Evolutionary conservation across 2,329 filamentous ascomycete species (phyloP).

Genomic region (Phaeosphaeriaceae sp.): DNA sequence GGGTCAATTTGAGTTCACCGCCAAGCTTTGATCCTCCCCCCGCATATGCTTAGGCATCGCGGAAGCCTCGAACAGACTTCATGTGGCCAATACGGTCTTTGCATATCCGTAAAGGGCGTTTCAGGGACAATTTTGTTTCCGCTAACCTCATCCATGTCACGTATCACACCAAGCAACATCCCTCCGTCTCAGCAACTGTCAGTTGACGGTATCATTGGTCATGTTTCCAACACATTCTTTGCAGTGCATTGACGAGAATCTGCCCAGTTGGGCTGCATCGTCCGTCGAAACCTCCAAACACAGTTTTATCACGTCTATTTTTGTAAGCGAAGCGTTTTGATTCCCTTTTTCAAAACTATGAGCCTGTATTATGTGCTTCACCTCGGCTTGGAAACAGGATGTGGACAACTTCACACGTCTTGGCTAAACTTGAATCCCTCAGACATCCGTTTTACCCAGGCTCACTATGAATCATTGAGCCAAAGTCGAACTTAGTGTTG

Average conservation of each 20-base stretch:
- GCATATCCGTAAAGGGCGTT: neutral
- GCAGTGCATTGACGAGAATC: slow-evolving; percentile 4
- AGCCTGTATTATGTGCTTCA: slow-evolving; percentile 22
- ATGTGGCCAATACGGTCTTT: neutral
- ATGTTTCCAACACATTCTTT: slow-evolving; percentile 6
- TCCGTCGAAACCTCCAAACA: slow-evolving; percentile 25
- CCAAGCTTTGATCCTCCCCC: slow-evolving; percentile 32
- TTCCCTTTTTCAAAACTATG: neutral
- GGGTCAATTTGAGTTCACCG: slow-evolving; percentile 23
- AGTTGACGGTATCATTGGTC: slow-evolving; percentile 10
- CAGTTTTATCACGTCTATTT: slow-evolving; percentile 22
- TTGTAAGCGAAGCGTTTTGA: slow-evolving; percentile 37
- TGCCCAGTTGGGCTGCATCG: neutral
- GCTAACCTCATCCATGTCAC: neutral
- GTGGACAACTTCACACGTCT: slow-evolving; percentile 27
- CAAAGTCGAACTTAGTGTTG: neutral
- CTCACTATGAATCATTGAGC: neutral
- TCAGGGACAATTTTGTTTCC: slow-evolving; percentile 7
- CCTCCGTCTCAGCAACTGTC: slow-evolving; percentile 19
- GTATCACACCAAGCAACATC: slow-evolving; percentile 7
- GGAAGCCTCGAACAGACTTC: slow-evolving; percentile 2
- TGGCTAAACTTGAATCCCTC: slow-evolving; percentile 38
- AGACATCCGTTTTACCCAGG: slow-evolving; percentile 21
- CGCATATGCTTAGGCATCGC: slow-evolving; percentile 27
- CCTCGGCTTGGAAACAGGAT: slow-evolving; percentile 20